phyloP scores from a whole-genome alignment of 78 protist genomes.

The Speleostelium caveatum region DNA sequence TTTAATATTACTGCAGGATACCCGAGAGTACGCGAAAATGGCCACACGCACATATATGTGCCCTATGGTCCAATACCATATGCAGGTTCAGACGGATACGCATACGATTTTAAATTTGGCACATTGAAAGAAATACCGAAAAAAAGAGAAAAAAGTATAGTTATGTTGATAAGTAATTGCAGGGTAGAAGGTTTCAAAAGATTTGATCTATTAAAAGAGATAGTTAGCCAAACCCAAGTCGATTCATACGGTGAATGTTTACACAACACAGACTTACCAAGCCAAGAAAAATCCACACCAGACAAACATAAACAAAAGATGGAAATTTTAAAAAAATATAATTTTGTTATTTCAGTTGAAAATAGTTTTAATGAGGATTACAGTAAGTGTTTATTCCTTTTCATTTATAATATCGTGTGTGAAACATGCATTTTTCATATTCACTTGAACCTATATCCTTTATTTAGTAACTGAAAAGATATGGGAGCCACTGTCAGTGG shows the following conservation, averaged over 20 bases:
- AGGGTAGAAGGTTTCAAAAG: neutral
- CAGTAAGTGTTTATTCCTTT: too few species aligned
- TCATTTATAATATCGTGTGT: too few species aligned
- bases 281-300: neutral
- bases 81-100: neutral
- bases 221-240: neutral
- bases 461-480: conserved; percentile 1
- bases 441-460: too few species aligned
- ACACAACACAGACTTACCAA: neutral
- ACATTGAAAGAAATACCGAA: neutral
- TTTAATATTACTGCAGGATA: too few species aligned
- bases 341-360: neutral
- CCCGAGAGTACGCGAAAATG: neutral
- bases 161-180: neutral
- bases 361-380: neutral
- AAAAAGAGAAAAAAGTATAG: neutral
- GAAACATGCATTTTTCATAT: too few species aligned
- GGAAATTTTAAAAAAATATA: conserved; percentile 6
- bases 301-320: neutral
- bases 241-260: conserved; percentile 9
- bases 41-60: neutral
- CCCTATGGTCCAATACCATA: conserved; percentile 1
- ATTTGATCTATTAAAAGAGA: neutral
- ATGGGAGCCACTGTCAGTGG: conserved; percentile 14
- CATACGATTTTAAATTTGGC: conserved; percentile 11